Percentiles rank a stretch among this genome's conserved stretches.
phyloP scores from a whole-genome alignment of 257 asterid genomes.

The Lavandula angustifolia region DNA sequence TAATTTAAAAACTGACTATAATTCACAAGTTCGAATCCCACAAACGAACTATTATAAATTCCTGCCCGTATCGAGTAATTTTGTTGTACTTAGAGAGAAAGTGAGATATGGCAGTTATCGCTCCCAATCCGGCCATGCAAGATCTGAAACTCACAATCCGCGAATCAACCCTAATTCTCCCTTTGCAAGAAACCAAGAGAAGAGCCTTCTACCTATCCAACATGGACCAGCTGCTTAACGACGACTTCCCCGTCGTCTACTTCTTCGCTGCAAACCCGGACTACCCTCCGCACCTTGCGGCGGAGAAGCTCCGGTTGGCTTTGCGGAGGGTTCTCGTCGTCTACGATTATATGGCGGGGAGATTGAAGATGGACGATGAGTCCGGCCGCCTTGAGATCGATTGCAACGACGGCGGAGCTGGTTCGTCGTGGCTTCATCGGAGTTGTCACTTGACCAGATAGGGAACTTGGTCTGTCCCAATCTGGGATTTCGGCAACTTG shows the following conservation, averaged over 20 bases:
- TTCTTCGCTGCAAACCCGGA: constrained; percentile 54
- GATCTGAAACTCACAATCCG: constrained; percentile 63
- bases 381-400: constrained; percentile 51
- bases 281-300: constrained; percentile 47
- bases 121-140: constrained; percentile 39
- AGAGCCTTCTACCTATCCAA: constrained; percentile 53
- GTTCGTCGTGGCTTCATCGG: constrained; percentile 58
- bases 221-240: constrained; percentile 67
- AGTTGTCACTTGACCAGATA: constrained; percentile 41
- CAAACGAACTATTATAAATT: too few species aligned
- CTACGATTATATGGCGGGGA: constrained; percentile 69
- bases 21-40: too few species aligned
- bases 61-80: too few species aligned
- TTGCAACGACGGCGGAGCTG: constrained; percentile 60
- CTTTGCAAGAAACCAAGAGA: constrained; percentile 39
- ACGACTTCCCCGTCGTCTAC: constrained; percentile 55
- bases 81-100: too few species aligned
- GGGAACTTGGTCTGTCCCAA: constrained; percentile 62
- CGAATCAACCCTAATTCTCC: constrained; percentile 49
- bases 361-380: constrained; percentile 42
- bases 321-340: constrained; percentile 44
- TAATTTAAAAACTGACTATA: too few species aligned
- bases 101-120: constrained; percentile 46
- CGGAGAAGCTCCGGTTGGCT: constrained; percentile 42
- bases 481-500: constrained; percentile 57